Conservation (phyloP, 1,284 basidiomycete species). For the Salmacisia buchloeana region DNA sequence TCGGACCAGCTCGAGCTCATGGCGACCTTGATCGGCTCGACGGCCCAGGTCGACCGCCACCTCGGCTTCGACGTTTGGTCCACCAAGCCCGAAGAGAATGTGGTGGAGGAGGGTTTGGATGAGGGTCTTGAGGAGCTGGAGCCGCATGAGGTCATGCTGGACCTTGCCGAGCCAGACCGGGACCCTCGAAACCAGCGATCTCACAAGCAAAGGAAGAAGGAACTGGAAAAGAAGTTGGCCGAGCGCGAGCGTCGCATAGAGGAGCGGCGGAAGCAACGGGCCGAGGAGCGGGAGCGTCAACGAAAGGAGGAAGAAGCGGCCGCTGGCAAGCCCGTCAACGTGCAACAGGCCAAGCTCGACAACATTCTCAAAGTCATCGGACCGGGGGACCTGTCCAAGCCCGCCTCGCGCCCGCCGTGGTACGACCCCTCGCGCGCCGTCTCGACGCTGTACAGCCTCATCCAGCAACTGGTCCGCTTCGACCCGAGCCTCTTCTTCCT, state of each 20-base stretch:
- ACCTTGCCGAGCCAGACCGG: no score
- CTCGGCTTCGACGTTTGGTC: background rate
- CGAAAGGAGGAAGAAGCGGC: background rate
- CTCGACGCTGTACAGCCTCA: background rate
- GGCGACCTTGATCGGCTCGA: background rate
- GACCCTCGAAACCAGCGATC: no score
- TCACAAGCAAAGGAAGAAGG: no score
- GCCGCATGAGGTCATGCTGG: background rate
- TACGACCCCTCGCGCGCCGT: background rate
- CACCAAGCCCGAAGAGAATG: background rate
- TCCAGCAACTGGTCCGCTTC: background rate
- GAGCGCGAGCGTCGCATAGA: background rate
- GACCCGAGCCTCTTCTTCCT: slow-evolving; percentile 2
- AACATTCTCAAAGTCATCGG: background rate
- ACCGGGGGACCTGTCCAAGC: background rate
- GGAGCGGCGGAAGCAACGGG: background rate
- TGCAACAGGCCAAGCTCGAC: background rate
- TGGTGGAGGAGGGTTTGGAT: background rate
- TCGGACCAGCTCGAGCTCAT: background rate
- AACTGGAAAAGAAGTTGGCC: no score
- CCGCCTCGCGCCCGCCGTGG: background rate
- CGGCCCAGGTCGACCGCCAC: background rate
- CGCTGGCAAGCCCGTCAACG: background rate
- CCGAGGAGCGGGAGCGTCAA: background rate
- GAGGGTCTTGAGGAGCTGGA: background rate